These are phyloP conservation scores for Erodium moschatum DNA, from an alignment of 441 rosid species.

Conservation along the genomic window DNA sequence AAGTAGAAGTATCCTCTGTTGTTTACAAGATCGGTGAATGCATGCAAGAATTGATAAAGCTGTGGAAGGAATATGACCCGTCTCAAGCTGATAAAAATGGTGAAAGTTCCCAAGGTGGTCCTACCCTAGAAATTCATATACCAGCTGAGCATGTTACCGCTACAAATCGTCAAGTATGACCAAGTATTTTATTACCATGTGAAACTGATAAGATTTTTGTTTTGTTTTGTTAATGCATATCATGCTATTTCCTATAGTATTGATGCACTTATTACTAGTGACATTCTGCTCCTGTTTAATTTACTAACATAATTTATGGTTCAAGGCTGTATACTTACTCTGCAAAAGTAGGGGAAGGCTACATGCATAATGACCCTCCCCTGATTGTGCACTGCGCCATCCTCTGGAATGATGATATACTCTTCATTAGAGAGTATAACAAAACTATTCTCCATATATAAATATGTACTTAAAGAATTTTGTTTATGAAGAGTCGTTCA, in stretches of 20 bases:
- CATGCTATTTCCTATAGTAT: neutral
- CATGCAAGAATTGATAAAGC: slow-evolving; percentile 90
- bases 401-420: neutral
- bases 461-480: neutral
- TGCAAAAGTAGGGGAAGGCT: neutral
- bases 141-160: slow-evolving; percentile 98
- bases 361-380: neutral
- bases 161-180: slow-evolving; percentile 89
- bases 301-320: neutral
- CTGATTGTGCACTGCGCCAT: neutral
- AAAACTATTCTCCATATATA: neutral
- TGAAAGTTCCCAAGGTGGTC: slow-evolving; percentile 55
- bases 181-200: slow-evolving; percentile 11
- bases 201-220: slow-evolving; percentile 12
- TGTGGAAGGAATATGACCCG: slow-evolving; percentile 78
- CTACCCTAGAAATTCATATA: slow-evolving; percentile 87
- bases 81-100: slow-evolving; percentile 63
- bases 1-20: slow-evolving; percentile 69
- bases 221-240: slow-evolving; percentile 7
- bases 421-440: neutral
- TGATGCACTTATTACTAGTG: neutral
- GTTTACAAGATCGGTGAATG: slow-evolving; percentile 97
- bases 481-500: neutral
- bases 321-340: neutral
- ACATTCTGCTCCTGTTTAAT: neutral